These are phyloP conservation scores for Colletotrichum australisinense DNA, from an alignment of 2,329 filamentous ascomycete species.

Conservation along the genomic window DNA sequence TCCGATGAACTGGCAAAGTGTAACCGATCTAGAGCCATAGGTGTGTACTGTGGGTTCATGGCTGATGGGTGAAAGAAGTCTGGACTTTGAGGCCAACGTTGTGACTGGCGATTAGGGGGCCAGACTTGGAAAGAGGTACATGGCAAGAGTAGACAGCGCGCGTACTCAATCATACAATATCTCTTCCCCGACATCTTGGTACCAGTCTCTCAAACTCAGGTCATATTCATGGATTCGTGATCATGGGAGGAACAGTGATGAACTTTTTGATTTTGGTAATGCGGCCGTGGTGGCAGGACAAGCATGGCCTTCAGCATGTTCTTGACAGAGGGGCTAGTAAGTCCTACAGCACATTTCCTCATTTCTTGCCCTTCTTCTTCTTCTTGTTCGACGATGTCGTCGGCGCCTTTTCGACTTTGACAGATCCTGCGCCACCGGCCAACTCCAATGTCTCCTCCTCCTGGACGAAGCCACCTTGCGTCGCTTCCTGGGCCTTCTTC, in stretches of 20 bases:
- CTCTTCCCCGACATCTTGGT: too few species aligned
- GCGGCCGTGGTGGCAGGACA: neutral
- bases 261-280: conserved; percentile 2
- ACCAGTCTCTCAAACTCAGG: too few species aligned
- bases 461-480: conserved; percentile 85
- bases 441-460: conserved; percentile 77
- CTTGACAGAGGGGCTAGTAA: neutral
- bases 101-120: conserved; percentile 12
- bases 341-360: conserved; percentile 26
- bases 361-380: conserved; percentile 68
- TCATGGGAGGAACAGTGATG: neutral
- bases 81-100: conserved; percentile 30
- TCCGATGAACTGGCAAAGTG: neutral
- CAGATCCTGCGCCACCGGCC: conserved; percentile 70
- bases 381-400: conserved; percentile 51
- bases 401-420: conserved; percentile 72
- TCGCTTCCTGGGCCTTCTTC: conserved; percentile 81
- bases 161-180: neutral
- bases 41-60: conserved; percentile 24
- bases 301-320: neutral
- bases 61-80: conserved; percentile 25
- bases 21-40: conserved; percentile 13
- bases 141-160: conserved; percentile 4
- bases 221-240: too few species aligned
- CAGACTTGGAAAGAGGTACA: neutral